Percentiles rank a stretch among this genome's conserved stretches.
Conservation (phyloP, 495 filamentous ascomycete genomes). For the Pyrenopolyporus hunteri region DNA sequence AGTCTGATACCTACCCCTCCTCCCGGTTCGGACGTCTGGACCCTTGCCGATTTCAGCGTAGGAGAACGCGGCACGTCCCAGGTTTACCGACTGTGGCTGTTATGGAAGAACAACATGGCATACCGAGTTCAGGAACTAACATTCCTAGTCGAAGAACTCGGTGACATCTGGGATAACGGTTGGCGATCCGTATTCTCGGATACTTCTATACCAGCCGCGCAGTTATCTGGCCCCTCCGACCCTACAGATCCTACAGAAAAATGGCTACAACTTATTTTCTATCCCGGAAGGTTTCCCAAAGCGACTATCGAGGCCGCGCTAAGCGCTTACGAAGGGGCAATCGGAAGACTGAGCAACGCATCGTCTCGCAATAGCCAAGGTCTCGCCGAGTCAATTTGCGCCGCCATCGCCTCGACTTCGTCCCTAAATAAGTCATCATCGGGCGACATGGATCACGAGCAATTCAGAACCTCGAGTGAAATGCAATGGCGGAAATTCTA, state of each 20-base stretch:
- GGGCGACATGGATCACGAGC: conserved; percentile 72
- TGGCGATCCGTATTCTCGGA: conserved; percentile 79
- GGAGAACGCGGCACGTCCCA: conserved; percentile 48
- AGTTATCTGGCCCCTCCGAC: conserved; percentile 63
- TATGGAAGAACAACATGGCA: conserved; percentile 84
- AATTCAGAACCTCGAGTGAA: conserved; percentile 72
- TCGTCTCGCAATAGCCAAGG: conserved; percentile 52
- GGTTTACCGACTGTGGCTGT: conserved; percentile 73
- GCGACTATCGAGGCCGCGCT: conserved; percentile 84
- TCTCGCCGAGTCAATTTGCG: conserved; percentile 72
- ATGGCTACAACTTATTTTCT: conserved; percentile 78
- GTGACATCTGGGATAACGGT: conserved; percentile 66
- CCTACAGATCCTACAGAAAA: conserved; percentile 67
- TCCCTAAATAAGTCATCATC: conserved; percentile 63
- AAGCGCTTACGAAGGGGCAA: conserved; percentile 70
- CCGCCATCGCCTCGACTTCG: conserved; percentile 68
- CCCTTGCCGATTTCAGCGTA: conserved; percentile 80
- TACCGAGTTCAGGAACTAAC: conserved; percentile 70
- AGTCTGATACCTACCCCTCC: conserved; percentile 70
- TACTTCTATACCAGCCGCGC: conserved; percentile 60
- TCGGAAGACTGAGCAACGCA: conserved; percentile 49
- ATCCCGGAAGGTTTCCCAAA: conserved; percentile 76
- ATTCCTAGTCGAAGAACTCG: conserved; percentile 41
- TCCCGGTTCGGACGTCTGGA: conserved; percentile 82
- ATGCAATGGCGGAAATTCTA: conserved; percentile 90